Conservation (phyloP, 306 rosid genomes). For the Comarum palustre region DNA sequence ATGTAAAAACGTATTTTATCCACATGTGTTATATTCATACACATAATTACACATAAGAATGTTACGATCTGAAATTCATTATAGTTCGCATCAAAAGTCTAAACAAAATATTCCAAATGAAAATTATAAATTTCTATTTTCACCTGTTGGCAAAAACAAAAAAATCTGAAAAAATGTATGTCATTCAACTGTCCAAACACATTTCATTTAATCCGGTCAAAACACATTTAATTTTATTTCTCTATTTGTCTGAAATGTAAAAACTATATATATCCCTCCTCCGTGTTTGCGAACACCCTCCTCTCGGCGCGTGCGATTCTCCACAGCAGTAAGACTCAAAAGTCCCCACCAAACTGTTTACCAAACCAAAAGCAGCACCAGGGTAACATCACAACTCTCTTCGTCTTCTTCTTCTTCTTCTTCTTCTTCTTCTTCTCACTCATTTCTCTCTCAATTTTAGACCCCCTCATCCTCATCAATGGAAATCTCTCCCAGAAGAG, state of each 20-base stretch:
- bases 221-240: background rate
- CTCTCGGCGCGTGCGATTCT: slow-evolving; percentile 34
- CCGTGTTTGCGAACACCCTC: background rate
- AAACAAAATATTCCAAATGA: too few species aligned
- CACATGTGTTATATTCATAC: too few species aligned
- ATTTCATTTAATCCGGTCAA: background rate
- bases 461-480: too few species aligned
- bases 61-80: too few species aligned
- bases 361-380: slow-evolving; percentile 37
- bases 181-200: background rate
- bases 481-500: slow-evolving; percentile 50
- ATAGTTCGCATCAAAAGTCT: too few species aligned
- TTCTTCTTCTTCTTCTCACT: background rate
- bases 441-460: too few species aligned
- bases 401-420: background rate
- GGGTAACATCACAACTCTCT: background rate
- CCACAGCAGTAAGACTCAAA: background rate
- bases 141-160: too few species aligned
- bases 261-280: background rate
- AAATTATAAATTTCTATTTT: too few species aligned
- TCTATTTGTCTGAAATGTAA: background rate
- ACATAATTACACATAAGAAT: too few species aligned
- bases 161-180: background rate
- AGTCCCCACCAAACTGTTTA: slow-evolving; percentile 41
- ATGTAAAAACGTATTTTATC: too few species aligned